phyloP scores from a whole-genome alignment of 495 filamentous ascomycete species.

The Hypoxylon perforatum region DNA sequence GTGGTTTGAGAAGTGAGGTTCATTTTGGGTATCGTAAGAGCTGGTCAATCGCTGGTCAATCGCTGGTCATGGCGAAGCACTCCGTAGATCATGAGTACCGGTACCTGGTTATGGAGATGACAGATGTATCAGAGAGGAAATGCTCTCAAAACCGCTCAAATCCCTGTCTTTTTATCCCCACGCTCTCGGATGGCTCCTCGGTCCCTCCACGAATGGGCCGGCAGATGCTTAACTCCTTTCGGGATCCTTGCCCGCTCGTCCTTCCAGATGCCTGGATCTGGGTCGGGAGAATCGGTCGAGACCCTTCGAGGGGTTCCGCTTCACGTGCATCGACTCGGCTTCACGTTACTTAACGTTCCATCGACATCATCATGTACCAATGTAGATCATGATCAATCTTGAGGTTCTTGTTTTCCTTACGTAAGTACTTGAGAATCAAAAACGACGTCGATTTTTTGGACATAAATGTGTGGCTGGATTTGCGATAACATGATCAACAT shows the following conservation, averaged over 20 bases:
- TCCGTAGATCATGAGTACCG: background rate
- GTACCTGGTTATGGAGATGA: background rate
- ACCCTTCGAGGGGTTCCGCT: conserved; percentile 15
- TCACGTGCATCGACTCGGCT: conserved; percentile 30
- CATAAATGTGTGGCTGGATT: no score
- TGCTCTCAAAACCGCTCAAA: conserved; percentile 37
- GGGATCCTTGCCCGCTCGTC: conserved; percentile 11
- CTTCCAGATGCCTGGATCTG: conserved; percentile 29
- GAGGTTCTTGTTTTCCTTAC: no score
- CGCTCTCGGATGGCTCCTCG: background rate
- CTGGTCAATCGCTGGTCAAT: background rate
- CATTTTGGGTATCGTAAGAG: background rate
- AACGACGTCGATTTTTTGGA: background rate
- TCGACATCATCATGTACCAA: background rate
- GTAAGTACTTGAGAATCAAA: no score
- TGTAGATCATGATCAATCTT: no score
- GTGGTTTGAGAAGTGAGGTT: background rate
- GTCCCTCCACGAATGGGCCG: conserved; percentile 13
- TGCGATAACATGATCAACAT: no score
- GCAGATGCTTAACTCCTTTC: conserved; percentile 6
- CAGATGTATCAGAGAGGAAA: conserved; percentile 21
- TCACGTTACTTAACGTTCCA: conserved; percentile 21
- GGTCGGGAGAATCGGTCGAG: conserved; percentile 26
- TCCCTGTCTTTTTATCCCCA: conserved; percentile 30
- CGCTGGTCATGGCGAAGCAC: background rate